Evolutionary conservation across 1,139 yeast genomes (phyloP), one percentile per base, ranked within the genome.

Genomic region (Scheffersomyces insectosa): DNA sequence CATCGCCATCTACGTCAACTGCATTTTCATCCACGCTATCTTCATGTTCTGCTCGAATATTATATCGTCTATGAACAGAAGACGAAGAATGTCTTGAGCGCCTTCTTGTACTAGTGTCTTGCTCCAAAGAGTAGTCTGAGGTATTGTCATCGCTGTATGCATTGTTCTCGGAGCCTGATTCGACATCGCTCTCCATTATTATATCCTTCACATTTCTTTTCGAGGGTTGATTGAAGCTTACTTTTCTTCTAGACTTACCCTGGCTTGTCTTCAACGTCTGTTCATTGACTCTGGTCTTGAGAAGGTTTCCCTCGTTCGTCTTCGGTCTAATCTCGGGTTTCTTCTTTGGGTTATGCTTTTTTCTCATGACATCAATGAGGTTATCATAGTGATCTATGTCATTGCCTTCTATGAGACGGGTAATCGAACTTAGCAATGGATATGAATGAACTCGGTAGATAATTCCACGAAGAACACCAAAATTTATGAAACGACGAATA

Each of bases 381-480:
- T 55, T 56, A 28, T 66, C 67, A 14, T 68, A 58, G 40, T 66
- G 67, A 30, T 57, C 63, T 33, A 50, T 54, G 41, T 62, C 65
- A 28, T 60, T 58, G 39, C 57, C 57, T 48, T 68, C 76, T 10
- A 68, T 66, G 25, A 70, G 68, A 44, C 64, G 65, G 11, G 64
- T 64, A 11, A 70, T 59, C 30, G 66, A 67, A 47, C 63, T 70
- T 47, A 75, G 63, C 2, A 89, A 68, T 0, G 98, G 97, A 57
- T 82, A 88, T 10, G 89, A 72, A 47, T 87, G 79, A 1, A 90
- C 88, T 41, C 98, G 68, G 60, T 90, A 90, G 13, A 95, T 84
- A 6, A 95, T 62, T 1, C 95, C 90, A 49, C 89, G 79, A 32
- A 89, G 70, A 3, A 89, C 77, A 0, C 99, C 99, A 70, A 91